Percentiles rank a stretch among this genome's conserved stretches.
Conservation (phyloP, 805 yeast genomes). For the Ascoidea tarda region DNA sequence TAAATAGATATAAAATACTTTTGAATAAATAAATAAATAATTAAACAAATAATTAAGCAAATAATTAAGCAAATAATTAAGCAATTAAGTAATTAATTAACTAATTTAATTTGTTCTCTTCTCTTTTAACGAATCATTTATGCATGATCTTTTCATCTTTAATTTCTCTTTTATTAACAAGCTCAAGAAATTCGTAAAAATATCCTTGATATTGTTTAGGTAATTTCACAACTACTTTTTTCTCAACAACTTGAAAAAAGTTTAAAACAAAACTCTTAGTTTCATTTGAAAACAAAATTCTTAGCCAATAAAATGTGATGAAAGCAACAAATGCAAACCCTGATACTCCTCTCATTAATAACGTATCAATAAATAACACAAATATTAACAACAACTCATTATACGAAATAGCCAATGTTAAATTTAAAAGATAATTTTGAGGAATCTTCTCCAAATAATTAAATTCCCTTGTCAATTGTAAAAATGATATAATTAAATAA, state of each 20-base stretch:
- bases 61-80: too few species aligned
- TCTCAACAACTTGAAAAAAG: slow-evolving; percentile 6
- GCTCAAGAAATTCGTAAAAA: too few species aligned
- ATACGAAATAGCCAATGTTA: slow-evolving; percentile 38
- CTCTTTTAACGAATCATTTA: neutral
- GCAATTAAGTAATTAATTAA: too few species aligned
- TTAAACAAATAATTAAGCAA: too few species aligned
- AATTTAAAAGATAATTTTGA: slow-evolving; percentile 20
- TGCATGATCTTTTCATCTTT: neutral
- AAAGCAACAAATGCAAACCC: slow-evolving; percentile 55
- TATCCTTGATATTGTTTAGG: neutral
- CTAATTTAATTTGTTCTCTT: too few species aligned
- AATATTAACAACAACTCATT: slow-evolving; percentile 43
- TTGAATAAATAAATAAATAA: too few species aligned
- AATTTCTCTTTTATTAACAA: neutral
- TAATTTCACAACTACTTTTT: slow-evolving; percentile 4
- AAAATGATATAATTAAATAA: slow-evolving; percentile 35
- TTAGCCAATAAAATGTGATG: slow-evolving; percentile 52
- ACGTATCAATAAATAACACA: slow-evolving; percentile 42
- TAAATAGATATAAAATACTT: too few species aligned
- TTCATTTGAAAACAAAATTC: slow-evolving; percentile 34
- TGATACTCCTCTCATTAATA: slow-evolving; percentile 48
- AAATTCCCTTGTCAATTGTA: slow-evolving; percentile 35
- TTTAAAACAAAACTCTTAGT: slow-evolving; percentile 8
- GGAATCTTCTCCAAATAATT: slow-evolving; percentile 23